phyloP scores from a whole-genome alignment of 1,139 yeast genomes.

The Arxiozyma slooffiae region DNA sequence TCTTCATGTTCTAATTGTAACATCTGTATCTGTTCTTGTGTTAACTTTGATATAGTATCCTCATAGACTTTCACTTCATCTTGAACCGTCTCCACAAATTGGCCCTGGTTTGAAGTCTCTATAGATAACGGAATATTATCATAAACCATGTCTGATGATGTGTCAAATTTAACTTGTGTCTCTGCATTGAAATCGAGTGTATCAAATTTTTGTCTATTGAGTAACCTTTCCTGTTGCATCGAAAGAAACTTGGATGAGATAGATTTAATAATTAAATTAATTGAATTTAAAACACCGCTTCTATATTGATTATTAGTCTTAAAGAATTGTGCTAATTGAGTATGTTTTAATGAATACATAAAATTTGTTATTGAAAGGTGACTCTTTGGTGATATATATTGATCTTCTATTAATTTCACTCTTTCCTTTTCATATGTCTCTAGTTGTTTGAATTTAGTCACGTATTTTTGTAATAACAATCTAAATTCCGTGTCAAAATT shows the following conservation, averaged over 20 bases:
- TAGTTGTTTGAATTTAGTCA: slow-evolving; percentile 41
- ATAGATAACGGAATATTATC: neutral
- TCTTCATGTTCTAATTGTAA: slow-evolving; percentile 66
- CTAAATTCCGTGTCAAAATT: slow-evolving; percentile 48
- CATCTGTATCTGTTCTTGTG: slow-evolving; percentile 58
- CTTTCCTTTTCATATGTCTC: slow-evolving; percentile 44
- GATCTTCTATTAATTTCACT: slow-evolving; percentile 17
- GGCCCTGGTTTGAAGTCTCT: neutral
- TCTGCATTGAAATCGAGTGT: slow-evolving; percentile 13
- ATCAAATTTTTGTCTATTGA: slow-evolving; percentile 21
- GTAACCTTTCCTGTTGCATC: slow-evolving; percentile 26
- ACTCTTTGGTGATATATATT: slow-evolving; percentile 2
- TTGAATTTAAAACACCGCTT: slow-evolving; percentile 24
- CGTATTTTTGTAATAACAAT: slow-evolving; percentile 41
- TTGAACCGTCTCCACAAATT: slow-evolving; percentile 25
- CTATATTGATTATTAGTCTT: slow-evolving; percentile 24
- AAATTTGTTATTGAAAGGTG: slow-evolving; percentile 5
- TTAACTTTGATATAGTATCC: slow-evolving; percentile 31
- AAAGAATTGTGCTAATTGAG: slow-evolving; percentile 9
- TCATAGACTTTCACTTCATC: slow-evolving; percentile 28
- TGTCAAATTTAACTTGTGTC: neutral
- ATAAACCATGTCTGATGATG: neutral
- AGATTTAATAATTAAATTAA: slow-evolving; percentile 20
- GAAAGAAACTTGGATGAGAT: slow-evolving; percentile 21
- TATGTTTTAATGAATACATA: slow-evolving; percentile 5